phyloP scores from a whole-genome alignment of 495 filamentous ascomycete genomes.

The Viridothelium virens region DNA sequence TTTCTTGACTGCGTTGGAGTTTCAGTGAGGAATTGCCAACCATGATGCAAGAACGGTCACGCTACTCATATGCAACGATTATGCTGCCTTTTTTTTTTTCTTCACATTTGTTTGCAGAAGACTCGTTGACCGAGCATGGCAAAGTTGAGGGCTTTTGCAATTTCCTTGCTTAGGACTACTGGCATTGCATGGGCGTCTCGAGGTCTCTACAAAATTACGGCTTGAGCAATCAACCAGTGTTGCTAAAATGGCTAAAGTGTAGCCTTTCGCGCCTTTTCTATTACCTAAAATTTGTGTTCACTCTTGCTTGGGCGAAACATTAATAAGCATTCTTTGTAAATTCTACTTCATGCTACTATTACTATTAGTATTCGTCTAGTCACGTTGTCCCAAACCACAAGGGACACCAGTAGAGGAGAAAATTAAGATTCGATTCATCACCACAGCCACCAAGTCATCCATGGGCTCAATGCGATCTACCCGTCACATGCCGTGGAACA shows the following conservation, averaged over 20 bases:
- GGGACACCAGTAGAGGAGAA: too few relatives aligned
- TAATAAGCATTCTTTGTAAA: background rate
- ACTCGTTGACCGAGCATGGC: slow-evolving; percentile 1
- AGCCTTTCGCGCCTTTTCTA: too few relatives aligned
- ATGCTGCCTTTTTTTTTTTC: background rate
- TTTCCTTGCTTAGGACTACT: background rate
- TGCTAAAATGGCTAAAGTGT: background rate
- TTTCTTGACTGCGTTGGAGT: too few relatives aligned
- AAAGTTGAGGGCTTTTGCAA: background rate
- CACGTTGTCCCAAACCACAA: too few relatives aligned
- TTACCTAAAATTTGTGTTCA: background rate
- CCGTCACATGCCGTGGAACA: too few relatives aligned
- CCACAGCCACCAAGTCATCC: too few relatives aligned
- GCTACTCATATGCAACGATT: background rate
- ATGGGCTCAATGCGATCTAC: too few relatives aligned
- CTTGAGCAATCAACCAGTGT: background rate
- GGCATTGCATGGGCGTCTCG: background rate
- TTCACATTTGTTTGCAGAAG: background rate
- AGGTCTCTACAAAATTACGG: background rate
- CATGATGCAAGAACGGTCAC: too few relatives aligned
- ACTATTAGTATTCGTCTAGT: background rate
- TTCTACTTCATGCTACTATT: background rate
- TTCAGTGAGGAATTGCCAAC: too few relatives aligned
- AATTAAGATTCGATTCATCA: too few relatives aligned
- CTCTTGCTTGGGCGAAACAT: background rate